Conservation (phyloP, 352 stramenopile genomes). For the Pythium folliculosum region DNA sequence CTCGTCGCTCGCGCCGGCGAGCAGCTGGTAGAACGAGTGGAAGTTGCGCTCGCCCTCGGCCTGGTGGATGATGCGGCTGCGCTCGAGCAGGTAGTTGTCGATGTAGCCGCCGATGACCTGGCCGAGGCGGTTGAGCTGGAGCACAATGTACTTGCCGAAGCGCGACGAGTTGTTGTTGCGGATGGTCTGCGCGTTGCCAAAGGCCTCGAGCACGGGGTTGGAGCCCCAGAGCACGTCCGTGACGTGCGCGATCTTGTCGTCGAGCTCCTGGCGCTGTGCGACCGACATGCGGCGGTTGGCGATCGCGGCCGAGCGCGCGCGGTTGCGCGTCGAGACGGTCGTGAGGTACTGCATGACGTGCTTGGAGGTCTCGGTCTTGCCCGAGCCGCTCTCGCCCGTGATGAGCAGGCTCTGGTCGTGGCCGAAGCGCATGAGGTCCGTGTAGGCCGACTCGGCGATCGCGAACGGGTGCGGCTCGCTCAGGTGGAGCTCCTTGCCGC, state of each 20-base stretch:
- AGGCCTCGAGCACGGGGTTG: constrained; percentile 84
- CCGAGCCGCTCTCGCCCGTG: constrained; percentile 84
- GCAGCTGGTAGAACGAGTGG: constrained; percentile 93
- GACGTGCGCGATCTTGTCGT: constrained; percentile 71
- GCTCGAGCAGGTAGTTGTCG: constrained; percentile 93
- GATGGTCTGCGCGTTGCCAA: constrained; percentile 87
- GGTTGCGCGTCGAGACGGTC: constrained; percentile 70
- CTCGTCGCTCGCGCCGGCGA: constrained; percentile 59
- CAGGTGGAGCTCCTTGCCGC: constrained; percentile 80
- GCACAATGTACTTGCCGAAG: constrained; percentile 89
- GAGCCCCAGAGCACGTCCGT: constrained; percentile 78
- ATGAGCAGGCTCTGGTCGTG: constrained; percentile 87
- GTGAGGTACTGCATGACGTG: constrained; percentile 95
- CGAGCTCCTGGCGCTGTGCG: constrained; percentile 68
- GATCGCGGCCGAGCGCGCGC: constrained; percentile 69
- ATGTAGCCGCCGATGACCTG: constrained; percentile 84
- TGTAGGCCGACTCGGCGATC: constrained; percentile 87
- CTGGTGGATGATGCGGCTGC: constrained; percentile 87
- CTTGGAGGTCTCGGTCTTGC: constrained; percentile 97
- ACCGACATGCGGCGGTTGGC: constrained; percentile 80
- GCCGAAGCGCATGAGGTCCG: constrained; percentile 87
- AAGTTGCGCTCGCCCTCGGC: constrained; percentile 91
- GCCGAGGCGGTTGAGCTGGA: constrained; percentile 82
- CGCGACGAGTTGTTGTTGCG: constrained; percentile 88
- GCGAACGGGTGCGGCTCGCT: constrained; percentile 85